Evolutionary conservation across 192 early-diverging fungal genomes (phyloP), one percentile per base, ranked within the genome.

Genomic region (Coemansia guatemalensis): DNA sequence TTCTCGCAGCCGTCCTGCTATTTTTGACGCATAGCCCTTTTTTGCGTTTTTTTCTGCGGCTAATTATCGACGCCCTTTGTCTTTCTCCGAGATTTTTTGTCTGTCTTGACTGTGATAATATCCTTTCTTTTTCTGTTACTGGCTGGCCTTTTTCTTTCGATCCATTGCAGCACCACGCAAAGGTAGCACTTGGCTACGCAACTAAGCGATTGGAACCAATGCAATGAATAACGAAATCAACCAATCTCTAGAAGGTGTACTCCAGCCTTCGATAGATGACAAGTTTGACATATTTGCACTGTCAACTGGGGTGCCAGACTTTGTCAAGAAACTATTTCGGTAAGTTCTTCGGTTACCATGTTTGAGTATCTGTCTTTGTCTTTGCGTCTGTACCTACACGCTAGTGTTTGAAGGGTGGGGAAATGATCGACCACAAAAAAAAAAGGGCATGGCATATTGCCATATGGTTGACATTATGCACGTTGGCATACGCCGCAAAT

Each of bases 241-340:
- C 14, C 68, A 80, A 25, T 26, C 72, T 2, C 27, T 80, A 8
- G 71, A 70, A 2, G 64, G 67, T n/a, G 77, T 71, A 24, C 30
- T 80, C 54, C 77, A 70, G 62, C n/a, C 71, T 27, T 39, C 68
- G 5, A 29, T 50, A 4, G 68, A 80, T 20, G 77, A 74, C 77
- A 69, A 67, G 53, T 68, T 80, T 74, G 77, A 80, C 23, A 62
- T 81, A 8, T 81, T 81, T 24, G 56, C 73, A 25, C 75, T 81
- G 78, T 71, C 78, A 12, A 81, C 78, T 12, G 78, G 78, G 7
- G 78, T 81, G 18, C 78, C 78, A 0, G 78, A 81, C 53, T 81
- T 81, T 69, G 78, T 81, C 58, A 81, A 81, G 30, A 81, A 81
- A 70, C 70, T 81, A 21, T 81, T 81, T 50, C 60, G 78, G 78